Conservation (phyloP, 257 asterid genomes). For the Nicotiana undulata region DNA sequence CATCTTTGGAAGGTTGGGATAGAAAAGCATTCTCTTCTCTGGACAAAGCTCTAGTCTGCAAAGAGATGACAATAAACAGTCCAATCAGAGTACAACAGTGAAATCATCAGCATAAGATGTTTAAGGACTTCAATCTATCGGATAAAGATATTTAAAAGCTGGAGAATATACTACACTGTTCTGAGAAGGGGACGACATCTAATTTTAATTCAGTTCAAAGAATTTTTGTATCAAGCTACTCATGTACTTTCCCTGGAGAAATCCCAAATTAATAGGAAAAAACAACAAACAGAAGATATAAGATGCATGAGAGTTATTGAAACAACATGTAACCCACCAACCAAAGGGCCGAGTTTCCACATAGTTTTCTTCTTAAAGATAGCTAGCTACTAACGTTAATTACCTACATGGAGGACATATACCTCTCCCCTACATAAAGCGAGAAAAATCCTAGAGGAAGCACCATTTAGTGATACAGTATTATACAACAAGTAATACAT, state of each 20-base stretch:
- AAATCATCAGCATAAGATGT: not conserved
- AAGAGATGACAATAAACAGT: not conserved
- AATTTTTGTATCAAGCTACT: not conserved
- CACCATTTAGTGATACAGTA: not conserved
- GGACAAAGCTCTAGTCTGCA: conserved; percentile 90
- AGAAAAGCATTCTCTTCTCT: conserved; percentile 94
- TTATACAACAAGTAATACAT: not conserved
- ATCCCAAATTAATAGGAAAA: not conserved
- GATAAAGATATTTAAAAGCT: not conserved
- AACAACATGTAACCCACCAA: not conserved
- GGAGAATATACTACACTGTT: not conserved
- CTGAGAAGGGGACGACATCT: not conserved
- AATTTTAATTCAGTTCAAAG: not conserved
- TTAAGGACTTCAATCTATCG: not conserved
- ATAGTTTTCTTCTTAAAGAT: not conserved
- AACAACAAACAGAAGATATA: not conserved
- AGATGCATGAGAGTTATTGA: not conserved
- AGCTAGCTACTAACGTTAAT: not conserved
- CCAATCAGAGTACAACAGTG: not conserved
- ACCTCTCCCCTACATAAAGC: not conserved
- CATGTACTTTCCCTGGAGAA: not conserved
- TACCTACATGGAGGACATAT: not conserved
- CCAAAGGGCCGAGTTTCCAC: not conserved
- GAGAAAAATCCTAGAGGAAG: not conserved
- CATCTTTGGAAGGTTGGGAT: conserved; percentile 82